Base-by-base conservation (phyloP, 192 early-diverging fungal species). In the Neocallimastix lanati region DNA sequence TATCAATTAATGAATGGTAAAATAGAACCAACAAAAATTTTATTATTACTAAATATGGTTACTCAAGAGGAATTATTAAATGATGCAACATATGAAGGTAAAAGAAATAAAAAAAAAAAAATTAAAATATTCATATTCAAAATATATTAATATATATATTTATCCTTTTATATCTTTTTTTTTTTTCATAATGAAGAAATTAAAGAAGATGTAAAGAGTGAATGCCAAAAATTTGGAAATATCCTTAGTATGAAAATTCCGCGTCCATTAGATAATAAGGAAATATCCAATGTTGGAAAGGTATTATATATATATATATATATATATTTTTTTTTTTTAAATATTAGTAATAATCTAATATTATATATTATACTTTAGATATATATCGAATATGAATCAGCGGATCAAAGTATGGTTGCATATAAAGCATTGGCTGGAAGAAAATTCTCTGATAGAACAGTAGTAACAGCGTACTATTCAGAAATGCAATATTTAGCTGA, bases 1-100 rank as follows among this genome's bases (percentile, higher is more conserved):
- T 50, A 21, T 21, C 40, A 50, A 50, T 4, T 50, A 13, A 21
- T 21, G 2, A 50, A 50, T 50, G 40, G 40, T 13, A 50, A 50
- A 50, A 50, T 50, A 16, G 86, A 93, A 58, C 92, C 95, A 3
- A 95, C 97, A 4, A 84, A 82, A 25, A 89, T 99, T 28, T 79
- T 99, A 29, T 88, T 97, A 85, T 84, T 99, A 28, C 88, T 99
- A 78, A 99, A 99, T 83, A 97, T 99, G 96, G 94, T 98, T 13
- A 91, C 90, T 2, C 85, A 86, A 28, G 91, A 92, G 76, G 97
- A 99, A 81, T 88, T 99, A 29, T 85, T 86, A 28, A 89, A 97
- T 82, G 92, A 95, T 76, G 86, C 93, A 5, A 94, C 96, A 81
- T 99, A 94, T 80, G 84, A 91, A 85, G 93, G 93, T 94, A 85